phyloP scores from a whole-genome alignment of 208 protist genomes.

The Crithidia expoeki region DNA sequence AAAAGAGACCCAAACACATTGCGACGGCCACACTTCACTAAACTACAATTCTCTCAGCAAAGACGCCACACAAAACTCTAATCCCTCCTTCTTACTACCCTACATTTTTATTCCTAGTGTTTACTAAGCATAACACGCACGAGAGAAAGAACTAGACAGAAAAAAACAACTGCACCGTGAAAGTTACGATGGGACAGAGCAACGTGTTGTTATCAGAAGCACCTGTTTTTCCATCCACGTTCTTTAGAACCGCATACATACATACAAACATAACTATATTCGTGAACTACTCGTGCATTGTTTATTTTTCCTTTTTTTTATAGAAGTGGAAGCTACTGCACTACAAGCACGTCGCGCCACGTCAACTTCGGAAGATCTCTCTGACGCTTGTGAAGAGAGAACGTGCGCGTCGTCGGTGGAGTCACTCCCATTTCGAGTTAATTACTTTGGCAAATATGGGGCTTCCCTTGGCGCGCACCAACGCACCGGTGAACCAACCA shows the following conservation, averaged over 20 bases:
- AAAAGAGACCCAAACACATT: too few species aligned
- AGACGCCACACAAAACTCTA: too few species aligned
- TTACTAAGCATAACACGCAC: not conserved
- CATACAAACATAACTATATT: too few species aligned
- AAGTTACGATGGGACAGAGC: not conserved
- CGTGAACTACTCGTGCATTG: not conserved
- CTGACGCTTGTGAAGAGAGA: not conserved
- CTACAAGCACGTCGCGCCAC: not conserved
- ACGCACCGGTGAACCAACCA: not conserved
- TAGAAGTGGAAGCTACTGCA: not conserved
- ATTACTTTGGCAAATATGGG: slow-evolving; percentile 20
- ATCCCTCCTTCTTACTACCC: too few species aligned
- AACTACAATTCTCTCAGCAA: too few species aligned
- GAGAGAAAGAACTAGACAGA: slow-evolving; percentile 15
- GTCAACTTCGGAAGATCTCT: slow-evolving; percentile 7
- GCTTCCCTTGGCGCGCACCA: not conserved
- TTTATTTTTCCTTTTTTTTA: not conserved
- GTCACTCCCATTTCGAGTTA: not conserved
- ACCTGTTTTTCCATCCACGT: not conserved
- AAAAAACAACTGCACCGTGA: not conserved
- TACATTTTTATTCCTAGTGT: slow-evolving; percentile 8
- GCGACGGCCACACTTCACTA: too few species aligned
- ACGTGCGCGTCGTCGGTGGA: not conserved
- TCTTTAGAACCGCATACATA: not conserved
- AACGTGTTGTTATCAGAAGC: not conserved